These are phyloP conservation scores for Oryza officinalis DNA, from an alignment of 176 grass and related monocot species.

Conservation along the genomic window DNA sequence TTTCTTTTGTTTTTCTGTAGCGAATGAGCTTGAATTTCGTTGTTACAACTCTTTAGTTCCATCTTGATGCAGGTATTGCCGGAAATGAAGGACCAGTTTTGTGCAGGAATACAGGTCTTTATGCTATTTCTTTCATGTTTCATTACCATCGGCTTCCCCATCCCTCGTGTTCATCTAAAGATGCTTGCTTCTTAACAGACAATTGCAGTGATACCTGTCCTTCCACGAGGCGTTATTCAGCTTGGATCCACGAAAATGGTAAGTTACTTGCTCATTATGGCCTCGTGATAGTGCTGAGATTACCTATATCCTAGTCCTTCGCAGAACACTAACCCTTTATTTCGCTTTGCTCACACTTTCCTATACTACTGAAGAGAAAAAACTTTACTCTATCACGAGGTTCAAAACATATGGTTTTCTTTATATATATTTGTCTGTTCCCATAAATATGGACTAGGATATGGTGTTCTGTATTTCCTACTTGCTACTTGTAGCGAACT, in stretches of 20 bases:
- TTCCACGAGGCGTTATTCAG: conserved; percentile 52
- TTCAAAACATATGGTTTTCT: background rate
- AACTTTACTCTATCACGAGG: background rate
- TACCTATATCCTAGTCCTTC: background rate
- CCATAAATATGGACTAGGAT: background rate
- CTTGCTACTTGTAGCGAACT: background rate
- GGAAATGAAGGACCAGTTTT: conserved; percentile 51
- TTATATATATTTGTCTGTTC: background rate
- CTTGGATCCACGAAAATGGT: conserved; percentile 53
- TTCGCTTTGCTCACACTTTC: background rate
- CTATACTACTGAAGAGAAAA: background rate
- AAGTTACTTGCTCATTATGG: background rate
- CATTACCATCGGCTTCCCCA: background rate
- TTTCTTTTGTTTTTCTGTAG: background rate
- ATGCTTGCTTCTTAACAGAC: conserved; percentile 37
- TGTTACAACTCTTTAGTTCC: background rate
- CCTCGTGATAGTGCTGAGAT: background rate
- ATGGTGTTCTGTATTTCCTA: background rate
- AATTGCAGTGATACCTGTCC: conserved; percentile 47
- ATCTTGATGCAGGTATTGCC: conserved; percentile 32
- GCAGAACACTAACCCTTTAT: background rate
- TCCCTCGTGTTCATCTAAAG: conserved; percentile 5
- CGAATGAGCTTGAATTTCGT: background rate
- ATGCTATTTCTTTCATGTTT: background rate
- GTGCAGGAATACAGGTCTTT: conserved; percentile 49